phyloP scores from a whole-genome alignment of 768 basidiomycete species.

The Tephrocybe rancida region DNA sequence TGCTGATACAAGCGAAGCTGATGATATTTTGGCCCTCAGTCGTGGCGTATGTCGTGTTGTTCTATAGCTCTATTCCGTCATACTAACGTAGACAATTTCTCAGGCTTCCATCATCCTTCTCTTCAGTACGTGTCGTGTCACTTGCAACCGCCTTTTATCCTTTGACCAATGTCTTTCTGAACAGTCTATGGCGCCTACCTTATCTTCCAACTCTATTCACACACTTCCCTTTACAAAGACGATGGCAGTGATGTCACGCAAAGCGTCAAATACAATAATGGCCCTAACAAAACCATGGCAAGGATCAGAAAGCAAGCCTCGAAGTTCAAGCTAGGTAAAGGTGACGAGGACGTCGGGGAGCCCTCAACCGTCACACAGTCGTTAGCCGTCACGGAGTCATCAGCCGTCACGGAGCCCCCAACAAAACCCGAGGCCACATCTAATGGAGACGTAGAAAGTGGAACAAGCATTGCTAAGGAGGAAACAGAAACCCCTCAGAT shows the following conservation, averaged over 20 bases:
- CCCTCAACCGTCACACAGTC: no score
- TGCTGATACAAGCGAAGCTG: conserved; percentile 26
- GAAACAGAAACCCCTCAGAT: conserved; percentile 55
- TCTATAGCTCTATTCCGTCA: background rate
- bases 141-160: conserved; percentile 27
- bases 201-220: conserved; percentile 80
- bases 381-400: no score
- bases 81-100: background rate
- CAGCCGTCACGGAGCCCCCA: background rate
- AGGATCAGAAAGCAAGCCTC: conserved; percentile 2
- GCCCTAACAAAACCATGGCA: background rate
- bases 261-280: conserved; percentile 35
- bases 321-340: conserved; percentile 24
- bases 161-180: conserved; percentile 35
- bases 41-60: conserved; percentile 58
- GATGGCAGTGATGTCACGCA: conserved; percentile 36
- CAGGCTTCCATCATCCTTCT: conserved; percentile 79
- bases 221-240: conserved; percentile 67
- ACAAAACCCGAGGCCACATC: conserved; percentile 11
- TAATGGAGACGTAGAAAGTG: conserved; percentile 7
- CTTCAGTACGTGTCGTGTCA: conserved; percentile 56
- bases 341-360: background rate
- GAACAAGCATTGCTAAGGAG: conserved; percentile 27
- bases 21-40: conserved; percentile 65
- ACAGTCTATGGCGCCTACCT: conserved; percentile 76